phyloP scores from a whole-genome alignment of 1,284 basidiomycete species.

The Trichosporon sp. region DNA sequence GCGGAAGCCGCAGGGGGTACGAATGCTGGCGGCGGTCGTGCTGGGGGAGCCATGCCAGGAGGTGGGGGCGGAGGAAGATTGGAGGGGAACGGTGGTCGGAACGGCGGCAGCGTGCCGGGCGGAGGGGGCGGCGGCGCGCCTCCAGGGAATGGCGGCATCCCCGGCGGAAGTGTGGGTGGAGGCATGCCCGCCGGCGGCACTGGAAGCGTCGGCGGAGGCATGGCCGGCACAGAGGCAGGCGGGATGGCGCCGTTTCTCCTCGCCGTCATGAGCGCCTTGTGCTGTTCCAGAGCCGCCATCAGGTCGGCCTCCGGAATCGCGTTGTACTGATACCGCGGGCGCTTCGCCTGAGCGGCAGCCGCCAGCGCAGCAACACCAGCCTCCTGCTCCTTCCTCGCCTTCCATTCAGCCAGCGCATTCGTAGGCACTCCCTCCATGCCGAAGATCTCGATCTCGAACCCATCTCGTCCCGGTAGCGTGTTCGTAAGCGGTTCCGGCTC shows the following conservation, averaged over 20 bases:
- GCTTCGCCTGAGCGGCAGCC: conserved; percentile 65
- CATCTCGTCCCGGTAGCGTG: conserved; percentile 90
- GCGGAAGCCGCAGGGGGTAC: conserved; percentile 29
- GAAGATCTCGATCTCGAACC: conserved; percentile 98
- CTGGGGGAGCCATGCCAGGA: conserved; percentile 22
- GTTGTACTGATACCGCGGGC: conserved; percentile 77
- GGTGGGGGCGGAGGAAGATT: conserved; percentile 28
- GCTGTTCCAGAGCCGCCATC: conserved; percentile 75
- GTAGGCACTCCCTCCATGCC: conserved; percentile 98
- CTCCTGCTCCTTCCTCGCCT: conserved; percentile 86
- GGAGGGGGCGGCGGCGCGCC: conserved; percentile 11
- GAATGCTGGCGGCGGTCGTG: conserved; percentile 29
- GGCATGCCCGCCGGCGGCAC: conserved; percentile 27
- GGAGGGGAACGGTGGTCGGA: conserved; percentile 19
- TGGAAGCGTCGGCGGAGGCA: conserved; percentile 38
- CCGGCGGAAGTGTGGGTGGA: conserved; percentile 40
- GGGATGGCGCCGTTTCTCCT: conserved; percentile 49
- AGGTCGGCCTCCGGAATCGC: conserved; percentile 78
- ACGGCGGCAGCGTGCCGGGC: conserved; percentile 17
- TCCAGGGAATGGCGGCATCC: conserved; percentile 30
- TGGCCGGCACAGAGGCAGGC: conserved; percentile 34
- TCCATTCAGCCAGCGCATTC: conserved; percentile 90
- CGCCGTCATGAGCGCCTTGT: conserved; percentile 86
- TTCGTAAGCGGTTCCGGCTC: conserved; percentile 98
- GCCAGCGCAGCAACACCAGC: conserved; percentile 71